Base-by-base conservation (phyloP, 768 basidiomycete genomes). In the Chalciporus piperatus region DNA sequence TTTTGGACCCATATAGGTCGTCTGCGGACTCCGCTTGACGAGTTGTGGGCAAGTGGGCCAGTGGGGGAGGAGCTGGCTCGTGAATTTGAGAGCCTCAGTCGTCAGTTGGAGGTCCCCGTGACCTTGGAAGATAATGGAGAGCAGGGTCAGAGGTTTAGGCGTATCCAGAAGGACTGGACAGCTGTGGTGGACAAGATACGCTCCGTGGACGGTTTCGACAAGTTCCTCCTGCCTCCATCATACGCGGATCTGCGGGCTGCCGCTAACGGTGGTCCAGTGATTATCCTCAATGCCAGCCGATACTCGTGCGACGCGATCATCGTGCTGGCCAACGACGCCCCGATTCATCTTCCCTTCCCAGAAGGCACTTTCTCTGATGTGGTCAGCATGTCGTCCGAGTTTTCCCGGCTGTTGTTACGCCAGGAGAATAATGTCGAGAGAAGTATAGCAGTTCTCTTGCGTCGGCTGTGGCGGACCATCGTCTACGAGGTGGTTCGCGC, bases 271-370 rank as follows among this genome's bases (percentile, higher is more conserved):
- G 70, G 70, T 32, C 69, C 72, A 3, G 59, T 72, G 16, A 62
- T 72, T 37, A 60, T 73, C 41, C 56, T 72, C 22, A 72, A 70
- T 38, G 63, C 58, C 10, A 65, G 61, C 22, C 30, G 41, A 27
- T 27, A 57, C 46, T 59, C 58, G 10, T 60, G 59, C 12, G 59
- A 61, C 37, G 61, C 59, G 8, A 20, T 59, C 20, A 57, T 65
- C 33, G 48, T 61, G 12, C 57, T 60, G 19, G 45, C 43, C 17
- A 6, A 51, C 12, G 50, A 14, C 25, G 38, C 50, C 3, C 57
- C 59, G 16, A 22, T 56, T 20, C 57, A 57, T 27, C 20, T 60
- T 45, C 20, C 55, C 33, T 55, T 60, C 32, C 33, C 9, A n/a
- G 28, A 53, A 14, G 28, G 41, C 22, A 57, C 54, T 6, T 52